A percentile compares a stretch with the other conserved stretches of the same genome.
phyloP scores from a whole-genome alignment of 192 early-diverging fungal genomes.

The Polychytrium aggregatum region DNA sequence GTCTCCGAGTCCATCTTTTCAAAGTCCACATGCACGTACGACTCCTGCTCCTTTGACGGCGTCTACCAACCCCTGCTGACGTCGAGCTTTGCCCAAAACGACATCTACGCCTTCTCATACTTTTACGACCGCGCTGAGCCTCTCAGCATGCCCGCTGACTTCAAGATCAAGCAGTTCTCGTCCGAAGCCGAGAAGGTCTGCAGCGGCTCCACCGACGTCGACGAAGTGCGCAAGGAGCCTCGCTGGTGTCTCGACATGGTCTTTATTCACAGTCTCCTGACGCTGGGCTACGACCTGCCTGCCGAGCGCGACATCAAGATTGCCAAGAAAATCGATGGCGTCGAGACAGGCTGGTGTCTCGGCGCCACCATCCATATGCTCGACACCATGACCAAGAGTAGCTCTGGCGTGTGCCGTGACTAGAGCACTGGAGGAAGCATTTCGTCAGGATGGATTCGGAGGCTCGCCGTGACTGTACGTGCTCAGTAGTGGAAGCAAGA shows the following conservation, averaged over 20 bases:
- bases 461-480: too few relatives aligned
- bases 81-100: conserved; percentile 49
- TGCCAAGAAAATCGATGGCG: conserved; percentile 81
- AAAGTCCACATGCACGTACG: conserved; percentile 41
- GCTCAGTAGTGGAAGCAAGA: too few relatives aligned
- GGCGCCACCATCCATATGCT: conserved; percentile 83
- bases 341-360: conserved; percentile 94
- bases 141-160: conserved; percentile 46
- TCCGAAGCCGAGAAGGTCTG: conserved; percentile 61
- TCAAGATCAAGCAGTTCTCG: conserved; percentile 59
- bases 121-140: conserved; percentile 94
- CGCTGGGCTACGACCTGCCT: conserved; percentile 73
- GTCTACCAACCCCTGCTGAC: conserved; percentile 77
- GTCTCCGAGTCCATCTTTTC: conserved; percentile 59
- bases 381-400: too few relatives aligned
- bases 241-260: conserved; percentile 86
- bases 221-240: conserved; percentile 28
- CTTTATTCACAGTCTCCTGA: conserved; percentile 76
- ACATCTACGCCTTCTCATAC: conserved; percentile 91
- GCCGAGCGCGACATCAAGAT: conserved; percentile 57
- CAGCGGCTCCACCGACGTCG: conserved; percentile 7
- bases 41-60: conserved; percentile 84
- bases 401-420: too few relatives aligned
- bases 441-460: too few relatives aligned
- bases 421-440: too few relatives aligned